These are phyloP conservation scores for Penicillium freii DNA, from an alignment of 2,329 filamentous ascomycete genomes.

Conservation along the genomic window DNA sequence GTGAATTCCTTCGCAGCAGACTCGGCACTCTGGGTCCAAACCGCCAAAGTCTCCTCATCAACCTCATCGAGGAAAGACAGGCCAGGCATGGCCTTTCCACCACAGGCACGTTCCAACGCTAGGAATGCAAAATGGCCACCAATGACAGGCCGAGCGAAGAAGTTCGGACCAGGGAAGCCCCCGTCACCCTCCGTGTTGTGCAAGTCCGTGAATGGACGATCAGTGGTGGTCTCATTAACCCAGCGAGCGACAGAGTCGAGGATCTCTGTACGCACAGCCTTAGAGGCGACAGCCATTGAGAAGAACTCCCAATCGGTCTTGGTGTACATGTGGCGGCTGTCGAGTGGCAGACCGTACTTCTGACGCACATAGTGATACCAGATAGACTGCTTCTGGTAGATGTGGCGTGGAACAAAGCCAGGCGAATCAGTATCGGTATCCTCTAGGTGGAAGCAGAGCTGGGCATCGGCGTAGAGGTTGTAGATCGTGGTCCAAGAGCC, in stretches of 20 bases:
- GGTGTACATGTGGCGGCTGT: slow-evolving; percentile 77
- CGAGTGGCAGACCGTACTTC: slow-evolving; percentile 77
- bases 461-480: slow-evolving; percentile 76
- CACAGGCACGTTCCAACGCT: slow-evolving; percentile 76
- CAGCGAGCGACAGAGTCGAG: slow-evolving; percentile 71
- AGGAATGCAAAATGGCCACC: slow-evolving; percentile 84
- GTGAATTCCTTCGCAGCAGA: slow-evolving; percentile 24
- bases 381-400: slow-evolving; percentile 75
- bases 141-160: slow-evolving; percentile 79
- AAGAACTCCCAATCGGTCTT: slow-evolving; percentile 94
- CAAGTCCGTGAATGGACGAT: slow-evolving; percentile 75
- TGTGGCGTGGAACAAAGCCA: slow-evolving; percentile 68
- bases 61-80: slow-evolving; percentile 50
- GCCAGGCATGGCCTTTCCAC: slow-evolving; percentile 62
- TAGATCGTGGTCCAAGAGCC: slow-evolving; percentile 83
- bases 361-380: slow-evolving; percentile 81
- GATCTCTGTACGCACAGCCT: slow-evolving; percentile 67
- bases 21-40: slow-evolving; percentile 25
- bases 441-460: slow-evolving; percentile 74
- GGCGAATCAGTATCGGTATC: slow-evolving; percentile 41
- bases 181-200: slow-evolving; percentile 78
- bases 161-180: slow-evolving; percentile 69
- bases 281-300: slow-evolving; percentile 73
- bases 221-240: slow-evolving; percentile 79
- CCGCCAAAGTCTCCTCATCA: slow-evolving; percentile 21